Percentiles rank a stretch among this genome's conserved stretches.
phyloP scores from a whole-genome alignment of 176 grass and related monocot species.

The Avena sativa region DNA sequence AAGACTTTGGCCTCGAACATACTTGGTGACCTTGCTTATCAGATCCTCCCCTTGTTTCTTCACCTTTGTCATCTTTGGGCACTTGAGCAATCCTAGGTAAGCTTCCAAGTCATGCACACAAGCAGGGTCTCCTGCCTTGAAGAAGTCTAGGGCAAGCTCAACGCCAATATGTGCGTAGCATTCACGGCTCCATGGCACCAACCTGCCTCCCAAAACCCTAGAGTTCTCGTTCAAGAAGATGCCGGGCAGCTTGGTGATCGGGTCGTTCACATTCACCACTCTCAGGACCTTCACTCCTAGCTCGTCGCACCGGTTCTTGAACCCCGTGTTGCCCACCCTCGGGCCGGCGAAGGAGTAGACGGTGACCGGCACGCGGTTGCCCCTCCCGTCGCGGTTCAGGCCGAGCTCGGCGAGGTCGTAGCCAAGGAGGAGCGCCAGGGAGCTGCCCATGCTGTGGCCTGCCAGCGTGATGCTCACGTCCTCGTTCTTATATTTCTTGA shows the following conservation, averaged over 20 bases:
- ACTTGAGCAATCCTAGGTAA: constrained; percentile 70
- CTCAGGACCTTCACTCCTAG: constrained; percentile 75
- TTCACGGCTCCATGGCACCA: constrained; percentile 66
- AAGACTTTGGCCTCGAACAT: constrained; percentile 46
- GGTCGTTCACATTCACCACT: constrained; percentile 77
- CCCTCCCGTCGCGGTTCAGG: constrained; percentile 33
- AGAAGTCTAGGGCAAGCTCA: constrained; percentile 73
- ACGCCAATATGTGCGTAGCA: constrained; percentile 83
- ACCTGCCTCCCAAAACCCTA: constrained; percentile 44
- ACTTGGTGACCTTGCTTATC: constrained; percentile 44
- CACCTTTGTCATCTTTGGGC: constrained; percentile 49
- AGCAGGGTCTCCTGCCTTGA: constrained; percentile 64
- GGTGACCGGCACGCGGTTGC: constrained; percentile 53
- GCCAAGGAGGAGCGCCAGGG: constrained; percentile 71
- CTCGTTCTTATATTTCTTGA: constrained; percentile 55
- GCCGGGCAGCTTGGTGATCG: constrained; percentile 71
- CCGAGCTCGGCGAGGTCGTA: constrained; percentile 80
- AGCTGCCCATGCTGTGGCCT: constrained; percentile 89
- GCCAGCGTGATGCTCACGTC: constrained; percentile 74
- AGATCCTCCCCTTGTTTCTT: constrained; percentile 54
- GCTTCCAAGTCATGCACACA: constrained; percentile 81
- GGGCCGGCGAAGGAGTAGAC: constrained; percentile 81
- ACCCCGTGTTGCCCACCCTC: constrained; percentile 65
- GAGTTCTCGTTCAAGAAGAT: constrained; percentile 71
- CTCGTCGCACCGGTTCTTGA: constrained; percentile 76